A percentile compares a stretch with the other conserved stretches of the same genome.
These are phyloP conservation scores for Rhodotorula toruloides DNA, from an alignment of 768 basidiomycete species.

Conservation along the genomic window DNA sequence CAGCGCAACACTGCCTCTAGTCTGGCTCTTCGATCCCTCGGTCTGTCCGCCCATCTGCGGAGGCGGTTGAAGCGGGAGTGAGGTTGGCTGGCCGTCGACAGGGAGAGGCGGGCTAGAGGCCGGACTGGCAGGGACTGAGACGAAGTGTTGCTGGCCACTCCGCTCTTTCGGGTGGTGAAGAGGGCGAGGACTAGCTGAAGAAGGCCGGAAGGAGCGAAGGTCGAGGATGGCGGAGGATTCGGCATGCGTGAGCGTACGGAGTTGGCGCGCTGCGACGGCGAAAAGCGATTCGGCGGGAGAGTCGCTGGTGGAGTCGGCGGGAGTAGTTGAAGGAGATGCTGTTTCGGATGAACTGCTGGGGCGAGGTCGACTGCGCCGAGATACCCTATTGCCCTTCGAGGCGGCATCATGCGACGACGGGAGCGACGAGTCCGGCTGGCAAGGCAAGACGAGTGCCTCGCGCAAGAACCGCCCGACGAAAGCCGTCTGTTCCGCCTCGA, in stretches of 20 bases:
- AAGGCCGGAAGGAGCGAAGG: constrained; percentile 9
- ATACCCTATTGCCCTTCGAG: no score
- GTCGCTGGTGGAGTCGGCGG: background rate
- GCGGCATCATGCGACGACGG: no score
- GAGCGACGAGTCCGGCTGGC: background rate
- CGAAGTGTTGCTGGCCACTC: background rate
- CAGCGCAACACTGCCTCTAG: background rate
- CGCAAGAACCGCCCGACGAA: constrained; percentile 22
- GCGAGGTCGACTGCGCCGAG: no score
- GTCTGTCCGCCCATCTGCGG: background rate
- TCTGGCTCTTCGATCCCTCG: background rate
- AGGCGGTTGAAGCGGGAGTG: no score
- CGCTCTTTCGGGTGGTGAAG: background rate
- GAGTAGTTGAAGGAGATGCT: background rate
- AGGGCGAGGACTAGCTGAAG: background rate
- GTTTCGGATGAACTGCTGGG: background rate
- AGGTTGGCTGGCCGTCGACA: no score
- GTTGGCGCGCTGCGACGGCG: constrained; percentile 6
- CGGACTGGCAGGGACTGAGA: no score
- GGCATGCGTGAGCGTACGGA: constrained; percentile 8
- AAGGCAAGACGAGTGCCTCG: constrained; percentile 25
- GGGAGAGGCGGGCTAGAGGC: no score
- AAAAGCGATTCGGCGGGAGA: background rate
- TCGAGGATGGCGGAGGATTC: constrained; percentile 20
- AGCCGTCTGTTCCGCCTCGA: constrained; percentile 17